Conservation (phyloP, 1,284 basidiomycete species). For the Calocybe gambosa region DNA sequence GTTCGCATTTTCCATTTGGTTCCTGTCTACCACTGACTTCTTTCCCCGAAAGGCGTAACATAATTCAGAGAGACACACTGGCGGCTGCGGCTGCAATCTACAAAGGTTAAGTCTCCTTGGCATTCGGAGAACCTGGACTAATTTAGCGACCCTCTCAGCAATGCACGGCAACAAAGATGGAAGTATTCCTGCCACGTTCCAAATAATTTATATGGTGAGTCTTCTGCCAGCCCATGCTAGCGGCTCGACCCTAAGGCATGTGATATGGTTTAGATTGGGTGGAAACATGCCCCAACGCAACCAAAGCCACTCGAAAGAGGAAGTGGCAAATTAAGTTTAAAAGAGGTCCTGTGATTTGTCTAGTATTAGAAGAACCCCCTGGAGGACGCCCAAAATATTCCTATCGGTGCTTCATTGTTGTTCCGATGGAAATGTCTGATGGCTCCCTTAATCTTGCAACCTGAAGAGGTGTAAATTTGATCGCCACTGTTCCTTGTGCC, state of each 20-base stretch:
- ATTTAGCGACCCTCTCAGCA: constrained; percentile 39
- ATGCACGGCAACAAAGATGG: constrained; percentile 83
- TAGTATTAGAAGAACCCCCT: neutral
- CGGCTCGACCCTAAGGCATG: constrained; percentile 6
- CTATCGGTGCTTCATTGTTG: neutral
- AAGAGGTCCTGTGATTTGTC: constrained; percentile 63
- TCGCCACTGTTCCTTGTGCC: constrained; percentile 6
- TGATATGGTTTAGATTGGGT: constrained; percentile 74
- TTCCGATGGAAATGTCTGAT: constrained; percentile 6
- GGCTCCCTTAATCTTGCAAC: neutral
- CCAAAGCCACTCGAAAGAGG: constrained; percentile 84
- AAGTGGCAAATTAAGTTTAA: constrained; percentile 74
- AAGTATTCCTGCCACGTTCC: constrained; percentile 90
- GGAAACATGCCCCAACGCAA: constrained; percentile 87
- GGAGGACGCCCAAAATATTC: neutral
- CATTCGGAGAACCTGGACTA: neutral
- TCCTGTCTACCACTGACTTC: neutral
- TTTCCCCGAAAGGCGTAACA: constrained; percentile 44
- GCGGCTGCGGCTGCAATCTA: constrained; percentile 92
- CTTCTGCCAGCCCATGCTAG: neutral
- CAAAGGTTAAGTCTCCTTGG: constrained; percentile 48
- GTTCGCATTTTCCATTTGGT: constrained; percentile 26
- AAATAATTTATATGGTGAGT: constrained; percentile 88
- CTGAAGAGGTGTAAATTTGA: neutral
- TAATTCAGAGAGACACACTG: constrained; percentile 82